Base-by-base conservation (phyloP, 192 early-diverging fungal genomes). In the Coemansia sp. region DNA sequence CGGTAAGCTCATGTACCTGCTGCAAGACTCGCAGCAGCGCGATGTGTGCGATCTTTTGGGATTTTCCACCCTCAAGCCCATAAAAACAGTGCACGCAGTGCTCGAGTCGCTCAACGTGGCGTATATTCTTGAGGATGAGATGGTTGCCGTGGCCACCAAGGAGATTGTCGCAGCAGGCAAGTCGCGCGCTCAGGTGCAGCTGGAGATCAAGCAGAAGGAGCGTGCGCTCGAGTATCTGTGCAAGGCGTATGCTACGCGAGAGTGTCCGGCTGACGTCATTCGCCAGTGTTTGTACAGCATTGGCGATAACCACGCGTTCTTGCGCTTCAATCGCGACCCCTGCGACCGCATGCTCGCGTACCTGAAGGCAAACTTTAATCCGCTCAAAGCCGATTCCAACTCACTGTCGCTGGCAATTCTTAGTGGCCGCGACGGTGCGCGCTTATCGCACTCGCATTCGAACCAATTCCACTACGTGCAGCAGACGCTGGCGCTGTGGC, bases 221-320 rank as follows among this genome's bases (percentile, higher is more conserved):
- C 73, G 88, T 25, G 92, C 95, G 2, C 92, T 99, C 60, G 95
- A 98, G 72, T 57, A 75, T 12, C 78, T 99, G 59, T 90, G 90
- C 64, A 82, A 86, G 43, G 91, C 92, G 43, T 97, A 96, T 62
- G 87, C 88, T 5, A 82, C 69, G 22, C 51, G 65, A 6, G 73
- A 83, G 6, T 76, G 92, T 35, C 66, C 85, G 4, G 69, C 75
- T 1, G 92, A 94, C 29, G 85, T 83, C 43, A 91, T 99, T n/a
- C 69, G 82, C 52, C 81, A 82, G 68, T 96, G 94, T 65, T 83
- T 99, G 17, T 96, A 99, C 75, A 93, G 90, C 56, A 97, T 99
- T 69, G 97, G 97, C 57, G 97, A 99, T 67, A 98, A 99, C 74
- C 92, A 98, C 77, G 88, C 91, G 27, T 99, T 93, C 79, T 77